Base-by-base conservation (phyloP, 108 stramenopile species). In the Pseudonitzschia delicatissima region DNA sequence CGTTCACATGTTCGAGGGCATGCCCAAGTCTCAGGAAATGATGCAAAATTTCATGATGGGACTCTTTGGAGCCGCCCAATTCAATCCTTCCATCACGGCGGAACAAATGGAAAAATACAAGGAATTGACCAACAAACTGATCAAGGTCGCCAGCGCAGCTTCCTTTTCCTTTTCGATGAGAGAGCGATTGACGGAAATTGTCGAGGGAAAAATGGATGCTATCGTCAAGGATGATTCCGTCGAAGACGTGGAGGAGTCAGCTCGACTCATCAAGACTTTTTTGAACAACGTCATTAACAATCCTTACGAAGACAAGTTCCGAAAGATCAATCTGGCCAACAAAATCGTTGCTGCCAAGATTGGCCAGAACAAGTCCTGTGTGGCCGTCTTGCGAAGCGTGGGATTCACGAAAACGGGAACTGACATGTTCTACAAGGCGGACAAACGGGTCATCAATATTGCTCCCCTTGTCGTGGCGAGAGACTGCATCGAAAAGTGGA, bases 11-110 rank as follows among this genome's bases (percentile, higher is more conserved):
- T 92, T 95, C 51, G 70, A 80, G 70, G 93, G 93, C 2, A 86
- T 95, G 89, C 90, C 93, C 11, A 73, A 76, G 21, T 76, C 78
- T 32, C 85, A 92, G 68, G 74, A 81, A 18, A 75, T 71, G 64
- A 72, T 95, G 64, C 70, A 83, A 35, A 87, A 82, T 57, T 95
- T 95, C 64, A 75, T 95, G 73, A 88, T 92, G 91, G 88, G 88
- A 1, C 52, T 92, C 26, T 68, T 95, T 58, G 71, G 80, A 7
- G 80, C 79, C 0, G 85, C 73, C 33, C 71, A 76, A 11, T 87
- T 87, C 57, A 52, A 73, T 53, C 89, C 92, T 17, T 77, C 86
- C 7, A 75, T 86, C 6, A 79, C 90, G 8, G 48, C 48, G 2
- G 82, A 84, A 23, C 70, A 88, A 50, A 66, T 73, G 57, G 57